Evolutionary conservation across 2,329 filamentous ascomycete genomes (phyloP).

Genomic region (Exophiala dermatitidis): DNA sequence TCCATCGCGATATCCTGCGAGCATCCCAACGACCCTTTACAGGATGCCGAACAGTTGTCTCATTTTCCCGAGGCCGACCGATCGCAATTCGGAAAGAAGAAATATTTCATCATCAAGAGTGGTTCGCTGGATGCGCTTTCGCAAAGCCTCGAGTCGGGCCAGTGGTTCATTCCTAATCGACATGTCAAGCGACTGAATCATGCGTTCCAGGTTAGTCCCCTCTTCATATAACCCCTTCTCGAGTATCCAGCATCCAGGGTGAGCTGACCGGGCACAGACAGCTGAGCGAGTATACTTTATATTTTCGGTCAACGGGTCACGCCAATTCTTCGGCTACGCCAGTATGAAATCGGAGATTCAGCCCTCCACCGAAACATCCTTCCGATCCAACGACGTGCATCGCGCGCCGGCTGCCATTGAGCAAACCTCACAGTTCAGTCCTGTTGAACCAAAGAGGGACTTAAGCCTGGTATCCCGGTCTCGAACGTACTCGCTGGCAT

Average conservation of each 20-base stretch:
- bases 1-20: constrained; percentile 8
- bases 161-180: constrained; percentile 17
- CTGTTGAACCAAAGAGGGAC: background rate
- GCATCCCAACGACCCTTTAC: background rate
- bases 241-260: background rate
- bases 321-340: constrained; percentile 16
- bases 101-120: constrained; percentile 21
- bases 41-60: constrained; percentile 12
- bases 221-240: background rate
- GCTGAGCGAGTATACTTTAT: constrained; percentile 16
- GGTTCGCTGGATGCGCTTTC: constrained; percentile 15
- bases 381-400: constrained; percentile 7
- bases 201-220: constrained; percentile 13
- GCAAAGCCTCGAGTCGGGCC: constrained; percentile 12
- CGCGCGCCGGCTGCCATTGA: background rate
- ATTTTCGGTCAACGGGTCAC: constrained; percentile 19
- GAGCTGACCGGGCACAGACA: constrained; percentile 5
- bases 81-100: constrained; percentile 12
- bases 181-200: constrained; percentile 17
- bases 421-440: background rate
- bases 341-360: constrained; percentile 16
- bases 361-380: background rate
- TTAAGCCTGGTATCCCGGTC: background rate
- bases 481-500: constrained; percentile 7
- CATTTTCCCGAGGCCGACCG: constrained; percentile 14